A percentile compares a stretch with the other conserved stretches of the same genome.
These are phyloP conservation scores for Tubosaeta brunneosetosa DNA, from an alignment of 768 basidiomycete genomes.

Conservation along the genomic window DNA sequence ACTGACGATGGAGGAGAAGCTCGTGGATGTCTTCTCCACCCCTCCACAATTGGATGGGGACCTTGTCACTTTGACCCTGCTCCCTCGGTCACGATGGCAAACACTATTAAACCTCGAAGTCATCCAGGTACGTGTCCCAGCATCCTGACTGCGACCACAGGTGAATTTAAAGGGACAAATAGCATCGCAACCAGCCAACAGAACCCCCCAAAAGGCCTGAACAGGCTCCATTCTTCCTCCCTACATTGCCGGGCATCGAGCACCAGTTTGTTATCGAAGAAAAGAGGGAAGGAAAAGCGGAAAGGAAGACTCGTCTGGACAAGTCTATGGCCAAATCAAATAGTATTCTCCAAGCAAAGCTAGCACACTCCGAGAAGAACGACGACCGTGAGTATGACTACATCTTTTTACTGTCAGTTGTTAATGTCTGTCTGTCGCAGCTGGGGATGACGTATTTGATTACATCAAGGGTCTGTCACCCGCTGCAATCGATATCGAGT, in stretches of 20 bases:
- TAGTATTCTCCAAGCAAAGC: conserved; percentile 67
- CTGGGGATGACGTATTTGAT: conserved; percentile 80
- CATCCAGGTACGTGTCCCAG: conserved; percentile 62
- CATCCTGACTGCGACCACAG: not conserved
- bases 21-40: conserved; percentile 69
- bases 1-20: conserved; percentile 55
- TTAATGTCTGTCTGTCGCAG: conserved; percentile 2
- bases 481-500: conserved; percentile 85
- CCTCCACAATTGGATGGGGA: conserved; percentile 88
- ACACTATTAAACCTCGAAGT: conserved; percentile 94
- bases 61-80: conserved; percentile 86
- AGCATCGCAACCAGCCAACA: conserved; percentile 96
- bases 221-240: conserved; percentile 95
- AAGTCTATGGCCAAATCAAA: conserved; percentile 47
- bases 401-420: conserved; percentile 1
- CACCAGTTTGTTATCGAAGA: conserved; percentile 64
- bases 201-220: conserved; percentile 94
- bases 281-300: conserved; percentile 34
- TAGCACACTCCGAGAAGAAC: conserved; percentile 50
- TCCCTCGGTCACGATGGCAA: conserved; percentile 94
- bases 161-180: not conserved
- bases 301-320: conserved; percentile 49
- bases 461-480: conserved; percentile 85
- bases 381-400: conserved; percentile 60
- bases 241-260: conserved; percentile 85